Conservation (phyloP, 2,329 filamentous ascomycete genomes). For the Aspergillus sp. region DNA sequence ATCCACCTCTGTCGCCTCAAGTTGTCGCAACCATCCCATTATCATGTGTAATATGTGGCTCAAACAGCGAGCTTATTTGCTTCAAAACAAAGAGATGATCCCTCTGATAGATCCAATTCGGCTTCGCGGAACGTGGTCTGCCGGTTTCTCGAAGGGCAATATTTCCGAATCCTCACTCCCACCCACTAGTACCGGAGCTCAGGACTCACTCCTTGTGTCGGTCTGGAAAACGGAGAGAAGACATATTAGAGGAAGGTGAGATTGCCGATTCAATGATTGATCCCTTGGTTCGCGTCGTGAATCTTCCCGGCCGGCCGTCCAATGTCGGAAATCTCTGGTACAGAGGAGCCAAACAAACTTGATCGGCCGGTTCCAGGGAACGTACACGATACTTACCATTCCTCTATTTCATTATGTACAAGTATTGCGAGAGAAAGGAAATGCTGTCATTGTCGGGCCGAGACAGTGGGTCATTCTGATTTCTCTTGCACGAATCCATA, state of each 20-base stretch:
- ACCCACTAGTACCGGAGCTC: too few species aligned
- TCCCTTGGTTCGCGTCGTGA: not conserved
- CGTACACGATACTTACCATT: not conserved
- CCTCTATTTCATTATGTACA: not conserved
- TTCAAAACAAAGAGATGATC: slow-evolving; percentile 3
- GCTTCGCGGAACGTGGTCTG: slow-evolving; percentile 12
- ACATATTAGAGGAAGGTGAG: not conserved
- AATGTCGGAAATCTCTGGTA: not conserved
- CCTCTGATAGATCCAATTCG: slow-evolving; percentile 10
- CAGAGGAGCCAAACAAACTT: not conserved
- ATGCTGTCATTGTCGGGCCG: not conserved
- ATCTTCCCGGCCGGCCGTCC: not conserved
- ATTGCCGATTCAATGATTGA: not conserved
- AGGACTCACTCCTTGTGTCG: too few species aligned
- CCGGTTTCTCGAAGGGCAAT: slow-evolving; percentile 7
- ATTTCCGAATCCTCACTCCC: not conserved
- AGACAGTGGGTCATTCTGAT: not conserved
- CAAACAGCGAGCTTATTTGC: slow-evolving; percentile 6
- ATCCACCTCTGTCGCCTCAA: too few species aligned
- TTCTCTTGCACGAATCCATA: not conserved
- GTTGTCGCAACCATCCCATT: too few species aligned
- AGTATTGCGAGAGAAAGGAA: not conserved
- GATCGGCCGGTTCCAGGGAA: not conserved
- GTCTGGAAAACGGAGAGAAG: too few species aligned
- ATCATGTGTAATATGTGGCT: not conserved